These are phyloP conservation scores for Aspergillus campestris DNA, from an alignment of 495 filamentous ascomycete species.

Conservation along the genomic window DNA sequence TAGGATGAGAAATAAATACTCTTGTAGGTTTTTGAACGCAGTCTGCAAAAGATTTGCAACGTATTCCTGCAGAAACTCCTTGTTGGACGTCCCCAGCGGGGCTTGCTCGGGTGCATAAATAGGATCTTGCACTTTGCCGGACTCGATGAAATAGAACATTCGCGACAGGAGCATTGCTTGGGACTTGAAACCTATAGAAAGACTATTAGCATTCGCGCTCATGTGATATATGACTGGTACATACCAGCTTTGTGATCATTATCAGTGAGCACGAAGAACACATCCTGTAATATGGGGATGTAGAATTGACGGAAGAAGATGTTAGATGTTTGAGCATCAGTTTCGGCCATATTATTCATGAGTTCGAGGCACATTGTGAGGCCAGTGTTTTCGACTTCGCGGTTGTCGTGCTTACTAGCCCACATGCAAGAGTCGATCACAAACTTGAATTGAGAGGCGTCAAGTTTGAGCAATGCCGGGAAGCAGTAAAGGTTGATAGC, in stretches of 20 bases:
- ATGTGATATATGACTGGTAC: conserved; percentile 7
- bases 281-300: conserved; percentile 88
- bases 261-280: conserved; percentile 97
- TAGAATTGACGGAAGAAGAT: conserved; percentile 98
- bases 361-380: conserved; percentile 98
- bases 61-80: conserved; percentile 80
- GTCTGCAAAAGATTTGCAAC: conserved; percentile 77
- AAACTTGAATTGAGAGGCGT: conserved; percentile 94
- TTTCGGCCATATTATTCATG: conserved; percentile 94
- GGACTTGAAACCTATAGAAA: conserved; percentile 73
- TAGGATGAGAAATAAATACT: conserved; percentile 48
- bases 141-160: conserved; percentile 88
- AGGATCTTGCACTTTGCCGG: conserved; percentile 81
- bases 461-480: conserved; percentile 84
- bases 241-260: conserved; percentile 91
- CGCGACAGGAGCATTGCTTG: conserved; percentile 88
- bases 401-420: conserved; percentile 99
- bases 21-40: conserved; percentile 88
- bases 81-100: conserved; percentile 73
- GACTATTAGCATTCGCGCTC: conserved; percentile 5
- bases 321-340: conserved; percentile 73
- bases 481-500: conserved; percentile 97
- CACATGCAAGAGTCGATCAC: conserved; percentile 99
- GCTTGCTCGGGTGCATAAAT: conserved; percentile 80
- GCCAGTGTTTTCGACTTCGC: conserved; percentile 95